These are phyloP conservation scores for Lantana camara DNA, from an alignment of 257 asterid species.

Conservation along the genomic window DNA sequence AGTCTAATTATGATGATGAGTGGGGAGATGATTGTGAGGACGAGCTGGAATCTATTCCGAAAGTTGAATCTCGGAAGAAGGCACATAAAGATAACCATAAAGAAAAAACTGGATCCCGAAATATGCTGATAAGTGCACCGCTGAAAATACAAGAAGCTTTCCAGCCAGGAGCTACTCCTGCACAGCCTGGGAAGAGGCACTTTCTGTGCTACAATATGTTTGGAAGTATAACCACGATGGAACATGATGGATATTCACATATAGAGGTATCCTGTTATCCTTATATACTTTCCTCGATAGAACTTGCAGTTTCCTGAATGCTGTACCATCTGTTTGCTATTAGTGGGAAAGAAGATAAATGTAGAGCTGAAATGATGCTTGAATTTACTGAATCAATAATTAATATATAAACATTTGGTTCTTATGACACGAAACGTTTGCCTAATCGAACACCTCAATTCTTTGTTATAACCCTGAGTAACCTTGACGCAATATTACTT, in stretches of 20 bases:
- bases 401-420: constrained; percentile 4
- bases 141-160: constrained; percentile 83
- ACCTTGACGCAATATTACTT: constrained; percentile 21
- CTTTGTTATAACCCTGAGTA: background rate
- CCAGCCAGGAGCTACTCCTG: constrained; percentile 93
- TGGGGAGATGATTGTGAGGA: constrained; percentile 62
- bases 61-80: constrained; percentile 61
- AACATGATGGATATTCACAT: constrained; percentile 91
- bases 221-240: constrained; percentile 91
- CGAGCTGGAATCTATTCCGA: constrained; percentile 55
- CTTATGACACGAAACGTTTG: constrained; percentile 12
- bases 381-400: background rate
- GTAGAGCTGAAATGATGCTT: background rate
- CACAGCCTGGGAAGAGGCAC: constrained; percentile 81
- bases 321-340: constrained; percentile 13
- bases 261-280: constrained; percentile 66
- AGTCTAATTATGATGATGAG: constrained; percentile 46
- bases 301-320: constrained; percentile 14
- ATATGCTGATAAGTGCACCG: constrained; percentile 38
- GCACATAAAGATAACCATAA: constrained; percentile 46
- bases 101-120: constrained; percentile 47
- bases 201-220: constrained; percentile 93
- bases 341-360: background rate
- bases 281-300: constrained; percentile 17
- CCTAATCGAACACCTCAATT: constrained; percentile 3